A percentile compares a stretch with the other conserved stretches of the same genome.
Conservation (phyloP, 306 rosid species). For the Inga laurina region DNA sequence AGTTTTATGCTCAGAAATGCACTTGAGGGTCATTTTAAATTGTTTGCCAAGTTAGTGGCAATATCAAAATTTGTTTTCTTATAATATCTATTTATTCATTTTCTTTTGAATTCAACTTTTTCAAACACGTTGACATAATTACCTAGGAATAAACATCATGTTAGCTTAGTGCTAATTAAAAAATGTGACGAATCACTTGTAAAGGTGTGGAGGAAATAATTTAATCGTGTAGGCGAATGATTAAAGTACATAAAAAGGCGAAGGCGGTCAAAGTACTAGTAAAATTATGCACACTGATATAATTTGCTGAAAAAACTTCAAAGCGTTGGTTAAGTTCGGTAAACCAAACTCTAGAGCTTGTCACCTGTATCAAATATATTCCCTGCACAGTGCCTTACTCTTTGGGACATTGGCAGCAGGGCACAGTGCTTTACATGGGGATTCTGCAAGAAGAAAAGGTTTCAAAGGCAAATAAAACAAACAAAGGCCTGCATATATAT, state of each 20-base stretch:
- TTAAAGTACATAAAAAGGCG: background rate
- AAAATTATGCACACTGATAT: background rate
- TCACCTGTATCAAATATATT: slow-evolving; percentile 15
- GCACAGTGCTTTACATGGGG: slow-evolving; percentile 29
- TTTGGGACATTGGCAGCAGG: background rate
- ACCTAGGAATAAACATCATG: background rate
- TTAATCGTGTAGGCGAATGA: background rate
- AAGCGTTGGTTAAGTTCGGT: background rate
- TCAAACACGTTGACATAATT: background rate
- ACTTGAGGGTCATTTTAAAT: background rate
- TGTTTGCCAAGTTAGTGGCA: background rate
- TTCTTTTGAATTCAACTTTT: background rate
- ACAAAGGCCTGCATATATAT: background rate
- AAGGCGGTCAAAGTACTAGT: background rate
- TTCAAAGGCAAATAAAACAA: background rate
- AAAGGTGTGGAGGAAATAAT: background rate
- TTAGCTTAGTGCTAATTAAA: background rate
- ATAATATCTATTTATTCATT: background rate
- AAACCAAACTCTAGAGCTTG: background rate
- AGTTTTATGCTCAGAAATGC: background rate
- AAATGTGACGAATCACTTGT: background rate
- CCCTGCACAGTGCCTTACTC: slow-evolving; percentile 8
- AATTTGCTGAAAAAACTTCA: background rate
- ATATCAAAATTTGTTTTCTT: background rate
- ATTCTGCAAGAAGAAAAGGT: slow-evolving; percentile 32